A percentile compares a stretch with the other conserved stretches of the same genome.
phyloP scores from a whole-genome alignment of 106 monocot species.

The Dendrobium nobile region DNA sequence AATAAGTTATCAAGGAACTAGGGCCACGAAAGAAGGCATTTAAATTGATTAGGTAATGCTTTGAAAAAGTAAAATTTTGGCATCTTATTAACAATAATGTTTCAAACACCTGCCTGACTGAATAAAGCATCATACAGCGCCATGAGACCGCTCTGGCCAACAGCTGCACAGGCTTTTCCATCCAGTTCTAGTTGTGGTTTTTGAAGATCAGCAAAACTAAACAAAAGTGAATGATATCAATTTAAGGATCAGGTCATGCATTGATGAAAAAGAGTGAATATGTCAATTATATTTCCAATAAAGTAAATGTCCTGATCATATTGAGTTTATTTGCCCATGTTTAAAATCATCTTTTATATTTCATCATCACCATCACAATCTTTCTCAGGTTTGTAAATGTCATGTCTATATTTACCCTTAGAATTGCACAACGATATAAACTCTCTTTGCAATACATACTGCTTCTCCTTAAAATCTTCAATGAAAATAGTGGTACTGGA shows the following conservation, averaged over 20 bases:
- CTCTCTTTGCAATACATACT: background rate
- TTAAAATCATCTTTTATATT: background rate
- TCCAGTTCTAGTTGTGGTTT: slow-evolving; percentile 57
- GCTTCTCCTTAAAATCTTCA: slow-evolving; percentile 4
- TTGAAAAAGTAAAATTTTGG: background rate
- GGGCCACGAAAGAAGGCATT: background rate
- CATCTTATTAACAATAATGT: background rate
- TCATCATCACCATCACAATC: background rate
- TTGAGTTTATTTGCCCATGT: background rate
- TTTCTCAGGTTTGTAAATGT: background rate
- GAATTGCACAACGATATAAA: background rate
- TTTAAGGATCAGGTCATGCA: background rate
- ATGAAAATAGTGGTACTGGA: background rate
- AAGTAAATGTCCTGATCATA: background rate
- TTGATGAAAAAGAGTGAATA: background rate
- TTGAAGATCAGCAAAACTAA: slow-evolving; percentile 70
- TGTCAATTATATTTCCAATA: background rate
- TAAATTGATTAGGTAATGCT: background rate
- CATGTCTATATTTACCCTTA: background rate
- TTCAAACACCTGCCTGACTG: slow-evolving; percentile 20
- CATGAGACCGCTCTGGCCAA: slow-evolving; percentile 77
- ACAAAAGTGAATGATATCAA: slow-evolving; percentile 5
- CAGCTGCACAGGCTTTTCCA: slow-evolving; percentile 75
- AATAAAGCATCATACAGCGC: slow-evolving; percentile 62
- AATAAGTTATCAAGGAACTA: background rate